Percentiles rank a stretch among this genome's conserved stretches.
Evolutionary conservation across 176 grass and related monocot genomes (phyloP).

Genomic region (Melocanna baccifera): DNA sequence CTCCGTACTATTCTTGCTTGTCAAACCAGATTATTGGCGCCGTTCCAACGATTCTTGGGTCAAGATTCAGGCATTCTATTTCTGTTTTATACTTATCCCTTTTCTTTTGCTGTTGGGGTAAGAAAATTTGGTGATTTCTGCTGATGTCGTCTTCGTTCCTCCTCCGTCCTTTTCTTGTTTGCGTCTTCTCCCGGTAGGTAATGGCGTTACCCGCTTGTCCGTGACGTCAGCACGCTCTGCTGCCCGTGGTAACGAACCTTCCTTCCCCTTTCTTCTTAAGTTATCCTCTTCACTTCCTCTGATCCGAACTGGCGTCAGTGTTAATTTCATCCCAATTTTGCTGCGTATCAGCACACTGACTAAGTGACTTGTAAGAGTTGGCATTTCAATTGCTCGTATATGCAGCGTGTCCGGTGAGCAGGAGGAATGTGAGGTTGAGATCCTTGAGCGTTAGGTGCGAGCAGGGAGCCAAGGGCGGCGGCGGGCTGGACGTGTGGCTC

Average conservation of each 20-base stretch:
- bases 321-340: background rate
- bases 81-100: background rate
- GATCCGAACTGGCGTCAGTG: background rate
- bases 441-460: constrained; percentile 57
- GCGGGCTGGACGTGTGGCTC: constrained; percentile 68
- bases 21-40: background rate
- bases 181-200: background rate
- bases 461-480: constrained; percentile 53
- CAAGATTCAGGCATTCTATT: background rate
- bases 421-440: constrained; percentile 23
- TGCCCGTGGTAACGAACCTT: background rate
- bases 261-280: background rate
- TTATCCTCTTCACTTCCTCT: background rate
- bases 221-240: background rate
- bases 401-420: background rate
- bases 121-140: background rate
- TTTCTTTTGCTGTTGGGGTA: background rate
- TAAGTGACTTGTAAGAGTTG: background rate
- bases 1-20: background rate
- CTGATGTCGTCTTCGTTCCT: background rate
- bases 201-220: background rate
- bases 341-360: background rate
- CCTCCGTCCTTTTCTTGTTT: background rate
- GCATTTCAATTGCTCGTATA: background rate
- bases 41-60: background rate